phyloP scores from a whole-genome alignment of 164 flowering plant genomes.

The grape (Vitis vinifera) region ASM3070453v1 NC_081822.1:13957001-13957500 shows the following conservation, averaged over 20 bases:
- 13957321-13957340: constrained; percentile 13
- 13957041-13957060: neutral
- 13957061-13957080: constrained; percentile 8
- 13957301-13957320: constrained; percentile 8
- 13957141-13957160: neutral
- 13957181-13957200: constrained; percentile 11
- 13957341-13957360: constrained; percentile 7
- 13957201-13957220: constrained; percentile 2
- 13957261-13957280: constrained; percentile 13
- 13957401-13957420: constrained; percentile 2
- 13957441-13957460: constrained; percentile 13
- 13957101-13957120: neutral
- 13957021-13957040: constrained; percentile 1
- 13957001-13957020: neutral
- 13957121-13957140: neutral
- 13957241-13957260: constrained; percentile 4
- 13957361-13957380: neutral
- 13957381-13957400: constrained; percentile 5
- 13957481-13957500: constrained; percentile 7
- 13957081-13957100: neutral
- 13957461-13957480: constrained; percentile 1
- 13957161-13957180: neutral
- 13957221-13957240: neutral
- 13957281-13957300: constrained; percentile 9
- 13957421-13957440: constrained; percentile 5